phyloP scores from a whole-genome alignment of 1,139 yeast species.

The Pichia sp. region DNA sequence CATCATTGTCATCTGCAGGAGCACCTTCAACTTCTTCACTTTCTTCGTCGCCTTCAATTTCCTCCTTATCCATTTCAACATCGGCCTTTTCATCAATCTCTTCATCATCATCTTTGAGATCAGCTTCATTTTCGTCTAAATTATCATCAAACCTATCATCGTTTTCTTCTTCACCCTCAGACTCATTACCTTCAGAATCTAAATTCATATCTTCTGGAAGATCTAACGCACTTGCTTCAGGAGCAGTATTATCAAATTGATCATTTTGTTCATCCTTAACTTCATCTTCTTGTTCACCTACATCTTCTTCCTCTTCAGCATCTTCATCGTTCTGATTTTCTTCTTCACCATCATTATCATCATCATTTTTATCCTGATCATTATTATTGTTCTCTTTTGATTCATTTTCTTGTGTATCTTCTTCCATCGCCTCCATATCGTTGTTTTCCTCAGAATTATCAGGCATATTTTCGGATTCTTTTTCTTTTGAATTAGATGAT shows the following conservation, averaged over 20 bases:
- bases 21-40: slow-evolving; percentile 28
- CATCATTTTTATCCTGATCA: slow-evolving; percentile 29
- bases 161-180: slow-evolving; percentile 35
- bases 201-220: slow-evolving; percentile 82
- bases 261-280: slow-evolving; percentile 68
- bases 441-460: slow-evolving; percentile 50
- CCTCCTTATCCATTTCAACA: slow-evolving; percentile 29
- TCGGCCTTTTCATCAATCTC: slow-evolving; percentile 28
- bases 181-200: slow-evolving; percentile 63
- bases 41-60: slow-evolving; percentile 29
- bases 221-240: slow-evolving; percentile 75
- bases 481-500: slow-evolving; percentile 64
- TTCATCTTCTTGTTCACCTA: slow-evolving; percentile 75
- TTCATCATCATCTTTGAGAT: slow-evolving; percentile 30
- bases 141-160: slow-evolving; percentile 27
- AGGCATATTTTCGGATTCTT: slow-evolving; percentile 63
- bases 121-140: slow-evolving; percentile 19
- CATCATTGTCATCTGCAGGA: slow-evolving; percentile 28
- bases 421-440: slow-evolving; percentile 59
- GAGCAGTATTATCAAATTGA: slow-evolving; percentile 63
- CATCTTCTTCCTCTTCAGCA: slow-evolving; percentile 53
- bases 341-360: slow-evolving; percentile 34
- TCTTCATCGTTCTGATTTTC: slow-evolving; percentile 35
- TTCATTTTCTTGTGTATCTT: slow-evolving; percentile 34
- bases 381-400: slow-evolving; percentile 30